Evolutionary conservation across 768 basidiomycete genomes (phyloP), one percentile per base, ranked within the genome.

Genomic region (Xerocomus potaroensis): DNA sequence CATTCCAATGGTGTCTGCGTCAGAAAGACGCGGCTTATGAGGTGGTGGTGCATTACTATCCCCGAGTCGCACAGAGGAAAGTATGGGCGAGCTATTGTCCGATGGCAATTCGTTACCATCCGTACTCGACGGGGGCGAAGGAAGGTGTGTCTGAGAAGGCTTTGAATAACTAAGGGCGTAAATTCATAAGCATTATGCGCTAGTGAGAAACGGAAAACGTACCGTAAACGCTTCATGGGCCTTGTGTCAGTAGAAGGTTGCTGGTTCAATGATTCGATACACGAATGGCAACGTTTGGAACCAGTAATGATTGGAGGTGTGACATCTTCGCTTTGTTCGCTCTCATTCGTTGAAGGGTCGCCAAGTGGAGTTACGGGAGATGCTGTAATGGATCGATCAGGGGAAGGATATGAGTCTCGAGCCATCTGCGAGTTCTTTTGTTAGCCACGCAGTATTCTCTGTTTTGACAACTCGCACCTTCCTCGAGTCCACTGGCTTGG

Each of bases 21-120:
- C 67, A 2, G 72, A 74, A 11, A 71, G 39, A 4, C 67, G 61
- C 31, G 73, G 69, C 49, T 75, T 74, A 37, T 48, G 55, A 54
- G 48, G 42, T 32, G n/a, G 29, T n/a, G 31, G 2, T 2, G 18
- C 24, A 14, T n/a, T 1, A n/a, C 29, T 35, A 10, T 7, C 41
- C 12, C 41, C 31, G 3, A 40, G 16, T 4, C 7, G 41, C 0
- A 26, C 16, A 16, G 11, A 1, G 16, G 29, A 18, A 47, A 32
- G 16, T 21, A 39, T 33, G 1, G 18, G 42, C 3, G 43, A 49
- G 27, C 22, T 8, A 23, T 27, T 1, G 0, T 40, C 16, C 2
- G 38, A 50, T 15, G 24, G 9, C 8, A 6, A 8, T 3, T 54
- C 34, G 14, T 31, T 23, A 8, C 29, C 41, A 40, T 45, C 22